Evolutionary conservation across 2,329 filamentous ascomycete genomes (phyloP), one percentile per base, ranked within the genome.

Genomic region (Neophaeococcomyces mojaviensis): DNA sequence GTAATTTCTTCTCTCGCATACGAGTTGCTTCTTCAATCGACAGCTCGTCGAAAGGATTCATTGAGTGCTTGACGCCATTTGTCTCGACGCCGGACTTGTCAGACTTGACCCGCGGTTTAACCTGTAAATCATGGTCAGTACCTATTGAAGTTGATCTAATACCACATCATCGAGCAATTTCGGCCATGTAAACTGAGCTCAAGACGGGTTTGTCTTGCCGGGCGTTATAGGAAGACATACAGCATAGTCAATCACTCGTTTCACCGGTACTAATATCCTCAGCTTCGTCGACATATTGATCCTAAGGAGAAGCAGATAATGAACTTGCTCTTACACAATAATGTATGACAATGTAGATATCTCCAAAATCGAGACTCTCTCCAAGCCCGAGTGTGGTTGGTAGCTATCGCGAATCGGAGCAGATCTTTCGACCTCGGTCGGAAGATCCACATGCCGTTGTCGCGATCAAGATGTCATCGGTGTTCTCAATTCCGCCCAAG

Each of bases 21-120:
- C 87, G 88, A 42, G 96, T 86, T 42, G 89, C 87, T 73, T 97
- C 92, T 71, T 98, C 92, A 67, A 98, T 82, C 35, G 88, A 94
- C 61, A 98, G 86, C 68, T 98, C 92, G 74, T 98, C 92, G 71
- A 98, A 98, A 16, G 92, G 92, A 76, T 97, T 98, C 80, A 98
- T 90, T 65, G 84, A 89, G 77, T 97, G 90, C 71, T 97, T 97
- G 62, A 97, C 88, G 57, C 86, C 86, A 54, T 83, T 77, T 46
- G 86, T 95, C 70, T 96, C 90, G 69, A 98, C 84, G 63, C 81
- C 90, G 51, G 90, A 96, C 69, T 80, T 75, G 54, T 81, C 65
- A 58, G 81, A 80, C 71, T 83, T 84, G 62, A 84, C 79, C 55
- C 80, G 78, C 44, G 81, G 81, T 69, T 83, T 84, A 71, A 83